Evolutionary conservation across 129 eudicot genomes (phyloP), one percentile per base, ranked within the genome.

Genomic region (Kitagawia praeruptora): DNA sequence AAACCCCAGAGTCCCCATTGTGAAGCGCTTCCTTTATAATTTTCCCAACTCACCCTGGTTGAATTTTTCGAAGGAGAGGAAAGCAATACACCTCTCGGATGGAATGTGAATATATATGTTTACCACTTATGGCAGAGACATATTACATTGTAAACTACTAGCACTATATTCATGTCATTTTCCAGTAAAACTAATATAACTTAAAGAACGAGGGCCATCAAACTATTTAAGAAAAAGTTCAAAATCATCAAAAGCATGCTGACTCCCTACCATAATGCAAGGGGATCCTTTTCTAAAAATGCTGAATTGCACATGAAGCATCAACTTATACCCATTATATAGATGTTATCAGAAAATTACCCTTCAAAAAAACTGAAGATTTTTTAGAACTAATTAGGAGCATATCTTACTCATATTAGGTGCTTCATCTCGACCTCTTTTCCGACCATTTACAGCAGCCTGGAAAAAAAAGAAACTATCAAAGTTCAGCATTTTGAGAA

Each of bases 381-480:
- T 23, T 18, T 45, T 14, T 0, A 23, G 12, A 45, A 44, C 18
- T 14, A 2, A 16, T 61, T 10, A 14, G 77, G 6, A 40, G 75
- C 39, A 79, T 54, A 84, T 66, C 91, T 79, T 84, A 95, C 99
- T 87, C 80, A 73, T 53, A 76, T 78, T 82, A 45, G 96, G 89
- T 73, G 94, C 85, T 75, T 82, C 94, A 80, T 87, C 90, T 5
- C 94, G 87, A 48, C 91, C 90, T 83, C 96, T 92, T 83, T 92
- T 95, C 88, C 92, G 88, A 48, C 82, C 81, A 74, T 47, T 84
- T 78, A 84, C 86, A 87, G 78, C 88, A 74, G 88, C 89, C 98
- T 91, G 87, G 45, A 81, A 80, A 40, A 80, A 40, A 80, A 67
- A 2, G 44, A 64, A 69, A 80, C 70, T 37, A 56, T 64, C 15